These are phyloP conservation scores for Calonectria multiphialidica DNA, from an alignment of 2,329 filamentous ascomycete genomes.

Conservation along the genomic window DNA sequence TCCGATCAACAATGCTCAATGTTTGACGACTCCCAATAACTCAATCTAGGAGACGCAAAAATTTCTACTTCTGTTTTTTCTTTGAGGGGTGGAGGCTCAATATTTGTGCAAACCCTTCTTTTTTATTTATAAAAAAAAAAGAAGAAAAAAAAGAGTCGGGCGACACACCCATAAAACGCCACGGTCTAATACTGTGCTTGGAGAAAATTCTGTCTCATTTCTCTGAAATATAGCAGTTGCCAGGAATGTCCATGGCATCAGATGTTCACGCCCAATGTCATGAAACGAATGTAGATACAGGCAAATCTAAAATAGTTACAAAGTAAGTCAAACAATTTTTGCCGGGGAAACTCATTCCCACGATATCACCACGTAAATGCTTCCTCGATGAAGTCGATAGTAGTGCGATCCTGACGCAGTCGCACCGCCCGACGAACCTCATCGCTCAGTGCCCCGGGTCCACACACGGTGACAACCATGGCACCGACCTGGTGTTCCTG, in stretches of 20 bases:
- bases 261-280: neutral
- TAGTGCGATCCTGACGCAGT: conserved; percentile 71
- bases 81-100: no score
- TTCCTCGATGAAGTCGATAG: conserved; percentile 84
- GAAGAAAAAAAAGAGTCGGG: no score
- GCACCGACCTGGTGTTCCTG: conserved; percentile 81
- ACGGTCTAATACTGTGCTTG: no score
- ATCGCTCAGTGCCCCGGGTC: conserved; percentile 79
- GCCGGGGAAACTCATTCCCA: neutral
- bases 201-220: neutral
- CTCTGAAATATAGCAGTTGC: neutral
- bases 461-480: conserved; percentile 81
- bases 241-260: neutral
- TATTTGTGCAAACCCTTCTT: no score
- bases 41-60: no score
- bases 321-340: neutral
- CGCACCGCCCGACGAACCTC: conserved; percentile 79
- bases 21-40: no score
- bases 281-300: conserved; percentile 28
- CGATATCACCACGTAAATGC: conserved; percentile 72
- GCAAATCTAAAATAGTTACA: conserved; percentile 19
- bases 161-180: no score
- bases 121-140: no score
- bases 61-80: no score
- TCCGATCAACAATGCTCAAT: no score